Conservation (phyloP, 169 alveolate genomes). For the Cryptosporidium viatorum region DNA sequence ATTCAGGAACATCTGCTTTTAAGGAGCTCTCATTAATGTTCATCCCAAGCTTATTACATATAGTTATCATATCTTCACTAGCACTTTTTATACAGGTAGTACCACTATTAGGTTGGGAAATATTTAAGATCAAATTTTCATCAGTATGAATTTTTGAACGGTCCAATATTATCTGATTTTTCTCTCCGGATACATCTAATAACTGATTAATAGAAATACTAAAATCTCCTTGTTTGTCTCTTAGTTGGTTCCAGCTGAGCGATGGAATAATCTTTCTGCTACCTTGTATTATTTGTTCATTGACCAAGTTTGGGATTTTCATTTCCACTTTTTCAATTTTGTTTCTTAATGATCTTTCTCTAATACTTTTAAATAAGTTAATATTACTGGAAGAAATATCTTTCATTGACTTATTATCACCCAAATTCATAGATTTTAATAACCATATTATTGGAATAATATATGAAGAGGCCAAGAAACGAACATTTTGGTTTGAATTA, state of each 20-base stretch:
- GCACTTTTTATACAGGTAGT: conserved; percentile 61
- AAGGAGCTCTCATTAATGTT: conserved; percentile 10
- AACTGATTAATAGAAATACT: background rate
- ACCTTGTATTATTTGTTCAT: background rate
- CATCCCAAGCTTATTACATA: conserved; percentile 28
- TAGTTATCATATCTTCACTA: conserved; percentile 29
- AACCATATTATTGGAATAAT: background rate
- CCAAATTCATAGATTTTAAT: background rate
- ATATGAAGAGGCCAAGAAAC: background rate
- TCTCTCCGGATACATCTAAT: background rate
- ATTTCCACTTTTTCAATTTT: background rate
- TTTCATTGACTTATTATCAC: background rate
- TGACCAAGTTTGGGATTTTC: background rate
- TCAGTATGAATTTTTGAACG: conserved; percentile 24
- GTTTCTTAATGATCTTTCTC: background rate
- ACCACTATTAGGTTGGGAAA: conserved; percentile 25
- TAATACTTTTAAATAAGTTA: background rate
- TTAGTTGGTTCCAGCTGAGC: background rate
- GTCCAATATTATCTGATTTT: background rate
- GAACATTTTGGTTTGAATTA: background rate
- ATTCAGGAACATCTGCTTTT: conserved; percentile 11
- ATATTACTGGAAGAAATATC: background rate
- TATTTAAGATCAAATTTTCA: conserved; percentile 34
- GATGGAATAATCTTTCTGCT: conserved; percentile 10
- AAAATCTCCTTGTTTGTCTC: background rate